These are phyloP conservation scores for Saccharomyces paradoxus DNA, from an alignment of 805 yeast species.

Conservation along the genomic window DNA sequence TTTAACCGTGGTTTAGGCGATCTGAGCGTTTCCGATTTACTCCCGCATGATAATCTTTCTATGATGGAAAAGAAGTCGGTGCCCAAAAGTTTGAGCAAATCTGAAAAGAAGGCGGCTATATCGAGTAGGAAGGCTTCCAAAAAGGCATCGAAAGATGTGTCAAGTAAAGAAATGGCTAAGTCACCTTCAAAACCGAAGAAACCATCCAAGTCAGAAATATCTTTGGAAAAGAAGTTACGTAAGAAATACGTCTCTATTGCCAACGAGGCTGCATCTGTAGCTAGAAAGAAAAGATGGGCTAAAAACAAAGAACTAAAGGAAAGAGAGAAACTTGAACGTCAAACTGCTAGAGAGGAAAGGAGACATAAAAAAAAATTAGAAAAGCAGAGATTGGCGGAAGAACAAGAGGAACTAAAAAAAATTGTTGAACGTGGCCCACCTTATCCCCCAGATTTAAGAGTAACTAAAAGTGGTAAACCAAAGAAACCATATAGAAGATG, in stretches of 20 bases:
- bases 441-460: constrained; percentile 25
- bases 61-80: constrained; percentile 20
- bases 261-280: constrained; percentile 23
- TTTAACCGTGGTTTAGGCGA: constrained; percentile 23
- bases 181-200: constrained; percentile 1
- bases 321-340: constrained; percentile 5
- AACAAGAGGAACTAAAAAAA: constrained; percentile 23
- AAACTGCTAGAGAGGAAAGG: constrained; percentile 14
- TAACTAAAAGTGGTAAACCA: constrained; percentile 28
- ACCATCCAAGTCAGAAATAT: constrained; percentile 10
- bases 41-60: constrained; percentile 7
- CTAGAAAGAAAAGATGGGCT: constrained; percentile 12
- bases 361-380: constrained; percentile 15
- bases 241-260: constrained; percentile 19
- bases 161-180: constrained; percentile 1
- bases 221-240: constrained; percentile 11
- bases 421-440: constrained; percentile 30
- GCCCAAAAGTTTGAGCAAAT: constrained; percentile 10
- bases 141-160: constrained; percentile 4
- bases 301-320: constrained; percentile 1
- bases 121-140: constrained; percentile 16
- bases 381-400: constrained; percentile 15
- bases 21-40: constrained; percentile 13
- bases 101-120: constrained; percentile 3
- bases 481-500: constrained; percentile 30